These are phyloP conservation scores for Prunella vulgaris DNA, from an alignment of 257 asterid species.

Conservation along the genomic window DNA sequence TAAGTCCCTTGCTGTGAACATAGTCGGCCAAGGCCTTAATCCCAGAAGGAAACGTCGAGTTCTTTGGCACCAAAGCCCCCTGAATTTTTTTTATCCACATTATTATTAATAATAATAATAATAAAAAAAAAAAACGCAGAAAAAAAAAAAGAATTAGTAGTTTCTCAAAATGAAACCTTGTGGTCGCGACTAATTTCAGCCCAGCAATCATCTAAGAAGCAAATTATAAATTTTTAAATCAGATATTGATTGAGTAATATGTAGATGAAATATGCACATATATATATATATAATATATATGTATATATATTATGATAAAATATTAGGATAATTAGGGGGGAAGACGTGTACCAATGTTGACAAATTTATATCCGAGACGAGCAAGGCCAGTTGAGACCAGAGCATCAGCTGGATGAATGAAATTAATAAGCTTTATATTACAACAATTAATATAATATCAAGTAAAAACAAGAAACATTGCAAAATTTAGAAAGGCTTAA, in stretches of 20 bases:
- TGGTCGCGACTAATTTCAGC: conserved; percentile 53
- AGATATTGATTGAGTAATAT: not conserved
- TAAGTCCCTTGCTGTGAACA: conserved; percentile 77
- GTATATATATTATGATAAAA: not conserved
- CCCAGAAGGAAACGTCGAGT: conserved; percentile 80
- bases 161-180: conserved; percentile 36
- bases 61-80: conserved; percentile 67
- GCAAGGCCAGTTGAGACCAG: conserved; percentile 74
- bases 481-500: too few relatives aligned
- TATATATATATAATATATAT: not conserved
- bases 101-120: not conserved
- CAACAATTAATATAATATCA: too few relatives aligned
- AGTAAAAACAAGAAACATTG: not conserved
- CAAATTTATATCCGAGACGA: conserved; percentile 64
- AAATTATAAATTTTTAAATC: not conserved
- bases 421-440: too few relatives aligned
- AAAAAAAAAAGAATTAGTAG: not conserved
- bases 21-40: conserved; percentile 78
- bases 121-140: not conserved
- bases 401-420: conserved; percentile 61
- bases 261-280: not conserved
- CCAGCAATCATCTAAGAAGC: conserved; percentile 75
- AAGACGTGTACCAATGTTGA: conserved; percentile 60
- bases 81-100: conserved; percentile 17
- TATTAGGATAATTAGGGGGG: too few relatives aligned